Conservation (phyloP, 2,329 filamentous ascomycete species). For the Fusarium sp. region DNA sequence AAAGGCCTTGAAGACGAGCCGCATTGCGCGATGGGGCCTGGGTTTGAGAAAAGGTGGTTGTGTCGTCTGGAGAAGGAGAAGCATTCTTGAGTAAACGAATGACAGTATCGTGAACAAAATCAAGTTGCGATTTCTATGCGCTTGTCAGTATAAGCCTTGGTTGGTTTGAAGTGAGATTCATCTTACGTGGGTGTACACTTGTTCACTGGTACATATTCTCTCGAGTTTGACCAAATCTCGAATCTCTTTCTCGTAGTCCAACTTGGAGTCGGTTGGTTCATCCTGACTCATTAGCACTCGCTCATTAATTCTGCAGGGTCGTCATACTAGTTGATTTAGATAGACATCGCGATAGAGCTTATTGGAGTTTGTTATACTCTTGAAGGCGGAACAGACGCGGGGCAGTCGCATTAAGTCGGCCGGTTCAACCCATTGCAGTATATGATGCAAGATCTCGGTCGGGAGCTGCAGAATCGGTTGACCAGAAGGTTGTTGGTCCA, state of each 20-base stretch:
- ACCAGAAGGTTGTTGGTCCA: constrained; percentile 4
- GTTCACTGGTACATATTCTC: constrained; percentile 53
- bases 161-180: not conserved
- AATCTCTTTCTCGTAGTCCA: constrained; percentile 59
- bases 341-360: constrained; percentile 73
- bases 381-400: constrained; percentile 63
- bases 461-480: constrained; percentile 46
- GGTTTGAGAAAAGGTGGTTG: constrained; percentile 47
- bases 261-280: constrained; percentile 47
- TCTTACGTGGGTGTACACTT: constrained; percentile 55
- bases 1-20: constrained; percentile 57
- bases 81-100: constrained; percentile 59
- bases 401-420: constrained; percentile 65
- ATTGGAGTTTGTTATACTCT: constrained; percentile 64
- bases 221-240: constrained; percentile 58
- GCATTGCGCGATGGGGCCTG: constrained; percentile 61
- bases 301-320: not conserved
- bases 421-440: constrained; percentile 67
- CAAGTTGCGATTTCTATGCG: constrained; percentile 55
- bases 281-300: constrained; percentile 43
- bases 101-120: constrained; percentile 61
- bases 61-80: constrained; percentile 47
- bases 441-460: constrained; percentile 71
- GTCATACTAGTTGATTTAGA: constrained; percentile 62
- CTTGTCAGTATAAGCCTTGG: not conserved